These are phyloP conservation scores for Podila epicladia DNA, from an alignment of 192 early-diverging fungal genomes.

Conservation along the genomic window DNA sequence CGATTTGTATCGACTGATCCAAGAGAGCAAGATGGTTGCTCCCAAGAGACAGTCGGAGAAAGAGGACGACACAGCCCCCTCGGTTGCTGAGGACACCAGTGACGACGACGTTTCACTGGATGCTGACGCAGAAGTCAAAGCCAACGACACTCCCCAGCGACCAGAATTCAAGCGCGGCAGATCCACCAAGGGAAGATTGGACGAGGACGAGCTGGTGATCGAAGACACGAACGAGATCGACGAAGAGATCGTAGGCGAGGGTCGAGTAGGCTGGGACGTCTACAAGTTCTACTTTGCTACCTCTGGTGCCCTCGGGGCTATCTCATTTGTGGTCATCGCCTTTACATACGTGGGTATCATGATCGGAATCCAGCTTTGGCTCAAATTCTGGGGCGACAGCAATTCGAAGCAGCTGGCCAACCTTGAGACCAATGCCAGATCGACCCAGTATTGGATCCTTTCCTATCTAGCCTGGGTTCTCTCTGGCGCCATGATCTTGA, in stretches of 20 bases:
- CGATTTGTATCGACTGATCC: conserved; percentile 69
- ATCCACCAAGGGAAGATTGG: conserved; percentile 13
- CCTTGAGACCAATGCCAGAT: not conserved
- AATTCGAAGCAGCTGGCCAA: not conserved
- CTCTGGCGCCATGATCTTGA: conserved; percentile 25
- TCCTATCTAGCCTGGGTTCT: conserved; percentile 29
- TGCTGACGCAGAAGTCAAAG: not conserved
- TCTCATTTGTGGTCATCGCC: not conserved
- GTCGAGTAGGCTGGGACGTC: conserved; percentile 29
- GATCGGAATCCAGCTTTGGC: not conserved
- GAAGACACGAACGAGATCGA: conserved; percentile 28
- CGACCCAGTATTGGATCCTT: conserved; percentile 18
- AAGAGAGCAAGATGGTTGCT: conserved; percentile 13
- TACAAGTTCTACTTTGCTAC: conserved; percentile 34
- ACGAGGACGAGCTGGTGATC: conserved; percentile 14
- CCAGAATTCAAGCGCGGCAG: conserved; percentile 21
- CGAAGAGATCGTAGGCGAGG: conserved; percentile 20
- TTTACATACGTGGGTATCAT: not conserved
- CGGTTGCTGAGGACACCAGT: not conserved
- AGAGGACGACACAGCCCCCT: not conserved
- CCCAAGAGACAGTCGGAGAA: not conserved
- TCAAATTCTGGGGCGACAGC: not conserved
- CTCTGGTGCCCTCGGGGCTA: not conserved
- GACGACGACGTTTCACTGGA: not conserved
- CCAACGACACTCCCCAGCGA: not conserved